Conservation (phyloP, 228 moss, liverwort and hornwort species). For the Sphagnum fallax region DNA sequence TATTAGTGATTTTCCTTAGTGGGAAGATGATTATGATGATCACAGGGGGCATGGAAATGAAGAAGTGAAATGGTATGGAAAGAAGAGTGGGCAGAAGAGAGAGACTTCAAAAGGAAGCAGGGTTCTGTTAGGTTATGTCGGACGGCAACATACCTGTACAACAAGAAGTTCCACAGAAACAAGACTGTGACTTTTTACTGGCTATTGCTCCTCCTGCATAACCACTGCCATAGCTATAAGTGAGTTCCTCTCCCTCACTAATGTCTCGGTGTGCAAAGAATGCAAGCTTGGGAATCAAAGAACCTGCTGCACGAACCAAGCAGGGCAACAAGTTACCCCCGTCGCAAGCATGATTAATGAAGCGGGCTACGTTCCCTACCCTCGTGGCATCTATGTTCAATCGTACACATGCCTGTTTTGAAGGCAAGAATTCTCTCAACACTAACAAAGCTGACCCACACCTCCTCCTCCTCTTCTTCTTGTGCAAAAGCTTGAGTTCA, state of each 20-base stretch:
- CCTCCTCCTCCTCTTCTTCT: constrained; percentile 9
- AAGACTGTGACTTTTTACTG: constrained; percentile 30
- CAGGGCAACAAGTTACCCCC: constrained; percentile 81
- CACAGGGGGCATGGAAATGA: no score
- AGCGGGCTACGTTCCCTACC: constrained; percentile 81
- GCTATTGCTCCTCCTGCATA: constrained; percentile 18
- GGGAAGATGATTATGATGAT: no score
- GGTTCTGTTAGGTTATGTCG: constrained; percentile 9
- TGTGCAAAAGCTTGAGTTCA: no score
- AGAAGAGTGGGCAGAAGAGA: no score
- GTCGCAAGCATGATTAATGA: constrained; percentile 90
- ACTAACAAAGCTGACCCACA: constrained; percentile 78
- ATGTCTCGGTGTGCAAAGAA: constrained; percentile 60
- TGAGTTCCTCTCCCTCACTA: constrained; percentile 53
- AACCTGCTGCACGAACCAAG: constrained; percentile 62
- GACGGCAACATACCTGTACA: constrained; percentile 74
- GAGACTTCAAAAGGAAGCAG: neutral
- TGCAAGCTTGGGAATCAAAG: constrained; percentile 68
- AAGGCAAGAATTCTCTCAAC: constrained; percentile 72
- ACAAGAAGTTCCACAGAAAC: constrained; percentile 55
- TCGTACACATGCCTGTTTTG: constrained; percentile 54
- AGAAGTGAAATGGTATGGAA: no score
- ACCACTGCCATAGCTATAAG: constrained; percentile 60
- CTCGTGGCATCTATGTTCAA: constrained; percentile 79
- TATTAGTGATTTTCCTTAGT: no score